Evolutionary conservation across 179 eudicot species (phyloP).

Genomic region (Carnegiea gigantea): DNA sequence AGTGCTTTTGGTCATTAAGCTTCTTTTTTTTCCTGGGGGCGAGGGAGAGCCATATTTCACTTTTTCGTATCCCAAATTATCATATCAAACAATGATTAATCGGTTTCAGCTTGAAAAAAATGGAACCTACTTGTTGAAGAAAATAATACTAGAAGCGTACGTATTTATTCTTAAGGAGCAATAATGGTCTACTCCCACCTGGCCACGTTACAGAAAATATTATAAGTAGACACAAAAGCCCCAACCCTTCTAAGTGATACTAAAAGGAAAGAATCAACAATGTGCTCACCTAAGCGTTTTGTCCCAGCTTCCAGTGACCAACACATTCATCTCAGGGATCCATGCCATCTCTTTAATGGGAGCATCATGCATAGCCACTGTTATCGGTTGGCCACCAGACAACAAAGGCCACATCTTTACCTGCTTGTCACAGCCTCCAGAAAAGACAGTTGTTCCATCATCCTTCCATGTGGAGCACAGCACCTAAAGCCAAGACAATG

Average conservation of each 20-base stretch:
- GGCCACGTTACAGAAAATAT: not conserved
- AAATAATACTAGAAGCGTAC: not conserved
- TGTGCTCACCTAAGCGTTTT: constrained; percentile 62
- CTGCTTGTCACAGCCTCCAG: constrained; percentile 97
- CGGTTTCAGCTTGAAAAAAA: not conserved
- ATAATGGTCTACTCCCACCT: not conserved
- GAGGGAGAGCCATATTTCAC: not conserved
- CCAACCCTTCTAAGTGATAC: not conserved
- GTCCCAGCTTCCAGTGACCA: constrained; percentile 93
- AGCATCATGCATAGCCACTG: constrained; percentile 91
- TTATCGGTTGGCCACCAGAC: constrained; percentile 69
- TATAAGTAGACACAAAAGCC: not conserved
- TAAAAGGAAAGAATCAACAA: not conserved
- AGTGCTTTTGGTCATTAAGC: not conserved
- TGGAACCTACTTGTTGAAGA: not conserved
- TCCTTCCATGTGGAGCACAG: constrained; percentile 95
- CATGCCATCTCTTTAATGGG: constrained; percentile 87
- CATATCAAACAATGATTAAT: not conserved
- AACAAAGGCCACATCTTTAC: constrained; percentile 92
- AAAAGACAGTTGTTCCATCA: constrained; percentile 88
- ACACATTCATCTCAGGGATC: constrained; percentile 86
- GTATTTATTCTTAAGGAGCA: not conserved
- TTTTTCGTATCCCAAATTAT: not conserved
- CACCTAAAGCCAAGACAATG: constrained; percentile 43
- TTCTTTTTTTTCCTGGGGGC: not conserved